phyloP scores from a whole-genome alignment of 768 basidiomycete genomes.

The Udeniomyces megalosporus region DNA sequence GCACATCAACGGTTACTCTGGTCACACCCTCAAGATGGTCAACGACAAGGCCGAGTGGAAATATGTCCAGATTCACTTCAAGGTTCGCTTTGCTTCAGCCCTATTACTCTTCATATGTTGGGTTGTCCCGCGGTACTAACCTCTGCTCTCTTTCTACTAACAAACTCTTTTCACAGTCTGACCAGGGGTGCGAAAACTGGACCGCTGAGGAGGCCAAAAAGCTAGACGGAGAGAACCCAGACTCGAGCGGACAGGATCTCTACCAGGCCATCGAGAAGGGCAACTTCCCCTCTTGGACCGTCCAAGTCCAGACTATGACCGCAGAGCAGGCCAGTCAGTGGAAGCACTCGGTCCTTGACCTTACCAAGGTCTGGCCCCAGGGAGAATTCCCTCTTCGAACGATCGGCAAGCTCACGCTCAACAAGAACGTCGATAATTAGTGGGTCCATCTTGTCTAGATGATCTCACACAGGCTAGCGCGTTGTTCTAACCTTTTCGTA shows the following conservation, averaged over 20 bases:
- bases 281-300: conserved; percentile 29
- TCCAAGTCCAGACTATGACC: conserved; percentile 71
- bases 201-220: conserved; percentile 47
- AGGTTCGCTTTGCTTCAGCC: neutral
- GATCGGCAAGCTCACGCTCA: conserved; percentile 32
- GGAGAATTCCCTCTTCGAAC: conserved; percentile 30
- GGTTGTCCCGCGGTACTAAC: too few species aligned
- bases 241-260: conserved; percentile 32
- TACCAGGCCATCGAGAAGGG: conserved; percentile 33
- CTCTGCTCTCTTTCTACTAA: too few species aligned
- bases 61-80: neutral
- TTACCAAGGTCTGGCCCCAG: conserved; percentile 49
- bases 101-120: conserved; percentile 19
- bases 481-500: neutral
- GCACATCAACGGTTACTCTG: conserved; percentile 75
- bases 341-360: conserved; percentile 67
- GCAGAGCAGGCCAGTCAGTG: conserved; percentile 75
- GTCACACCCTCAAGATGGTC: conserved; percentile 34
- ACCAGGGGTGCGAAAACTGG: conserved; percentile 43
- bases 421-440: conserved; percentile 33
- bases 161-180: conserved; percentile 28
- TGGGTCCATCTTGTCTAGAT: conserved; percentile 21
- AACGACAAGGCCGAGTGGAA: conserved; percentile 22
- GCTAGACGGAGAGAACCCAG: conserved; percentile 45
- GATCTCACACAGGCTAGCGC: too few species aligned